These are phyloP conservation scores for Phialophora macrospora DNA, from an alignment of 2,329 filamentous ascomycete species.

Conservation along the genomic window DNA sequence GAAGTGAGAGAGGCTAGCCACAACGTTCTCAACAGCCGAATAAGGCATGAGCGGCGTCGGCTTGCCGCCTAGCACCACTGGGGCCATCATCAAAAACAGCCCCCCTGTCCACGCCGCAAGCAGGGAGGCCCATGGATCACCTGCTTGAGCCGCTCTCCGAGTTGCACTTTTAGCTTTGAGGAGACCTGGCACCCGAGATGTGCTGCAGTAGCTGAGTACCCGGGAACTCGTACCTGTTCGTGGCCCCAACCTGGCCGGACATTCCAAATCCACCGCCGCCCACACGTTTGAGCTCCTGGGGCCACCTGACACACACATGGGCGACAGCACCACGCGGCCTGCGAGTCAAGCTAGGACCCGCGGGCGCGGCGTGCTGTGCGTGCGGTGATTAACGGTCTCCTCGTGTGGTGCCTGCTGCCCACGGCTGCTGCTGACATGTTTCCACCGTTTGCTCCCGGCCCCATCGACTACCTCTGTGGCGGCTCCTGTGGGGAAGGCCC, in stretches of 20 bases:
- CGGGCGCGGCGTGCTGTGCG: not conserved
- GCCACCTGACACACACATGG: not conserved
- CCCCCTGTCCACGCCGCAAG: conserved; percentile 22
- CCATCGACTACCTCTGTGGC: conserved; percentile 17
- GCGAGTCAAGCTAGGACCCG: not conserved
- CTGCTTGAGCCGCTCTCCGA: conserved; percentile 12
- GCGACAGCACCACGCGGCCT: not conserved
- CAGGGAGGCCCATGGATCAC: conserved; percentile 19
- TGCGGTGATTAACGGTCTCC: not conserved
- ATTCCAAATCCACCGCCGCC: conserved; percentile 4
- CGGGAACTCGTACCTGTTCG: not conserved
- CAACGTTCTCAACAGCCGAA: conserved; percentile 35
- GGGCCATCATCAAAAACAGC: conserved; percentile 29
- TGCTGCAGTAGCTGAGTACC: not conserved
- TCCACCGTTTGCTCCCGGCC: conserved; percentile 7
- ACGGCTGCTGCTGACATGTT: conserved; percentile 15
- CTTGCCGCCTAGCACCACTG: conserved; percentile 19
- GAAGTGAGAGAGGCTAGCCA: conserved; percentile 37
- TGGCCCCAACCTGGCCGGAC: not conserved
- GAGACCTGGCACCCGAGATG: conserved; percentile 9
- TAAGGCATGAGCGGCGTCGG: conserved; percentile 31
- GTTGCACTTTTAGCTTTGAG: conserved; percentile 3
- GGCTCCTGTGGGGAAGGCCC: conserved; percentile 32
- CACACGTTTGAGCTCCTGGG: not conserved
- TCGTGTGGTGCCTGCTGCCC: not conserved